Evolutionary conservation across 129 eudicot species (phyloP), one percentile per base, ranked within the genome.

Genomic region (Deinandra increscens): DNA sequence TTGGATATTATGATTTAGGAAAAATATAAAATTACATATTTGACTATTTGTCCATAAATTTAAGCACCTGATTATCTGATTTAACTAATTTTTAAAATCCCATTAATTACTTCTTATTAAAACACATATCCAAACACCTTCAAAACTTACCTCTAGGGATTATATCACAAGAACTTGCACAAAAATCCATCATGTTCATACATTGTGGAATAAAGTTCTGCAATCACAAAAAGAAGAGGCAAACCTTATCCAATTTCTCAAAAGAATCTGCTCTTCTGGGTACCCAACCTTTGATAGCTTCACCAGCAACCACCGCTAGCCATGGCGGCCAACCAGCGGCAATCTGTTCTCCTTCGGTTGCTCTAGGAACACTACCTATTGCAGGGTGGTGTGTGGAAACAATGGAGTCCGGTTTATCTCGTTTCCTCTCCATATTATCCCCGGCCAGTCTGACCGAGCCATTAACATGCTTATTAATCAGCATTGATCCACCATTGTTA

Each of bases 311-410:
- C 1, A 88, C 85, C 41, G 91, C 88, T 31, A 94, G 78, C 99
- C 99, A 94, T 1, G 91, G 81, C 3, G 99, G 99, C 97, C 99
- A 94, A 68, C 99, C 99, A 43, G 99, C 99, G 0, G 99, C 95
- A 56, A 89, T 84, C 79, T 89, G 97, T 75, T 89, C 97, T 29
- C 88, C 97, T 64, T 94, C 88, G 2, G 58, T 66, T 29, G 93
- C 88, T 69, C 81, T 80, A 1, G 92, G 91, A 75, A 94, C 64
- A 60, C 73, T 46, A 23, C 86, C 88, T 7, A 39, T 11, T 7
- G 79, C 80, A 12, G 86, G 94, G 76, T 77, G 87, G 37, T 66
- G 77, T 62, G 68, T 11, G 12, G 62, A 61, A 23, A 87, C 67
- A 50, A 77, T 51, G 37, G 37, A 41, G 50, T 86, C 88, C 5